Conservation (phyloP, 371 early-diverging fungal species). For the Lichtheimia ornata region DNA sequence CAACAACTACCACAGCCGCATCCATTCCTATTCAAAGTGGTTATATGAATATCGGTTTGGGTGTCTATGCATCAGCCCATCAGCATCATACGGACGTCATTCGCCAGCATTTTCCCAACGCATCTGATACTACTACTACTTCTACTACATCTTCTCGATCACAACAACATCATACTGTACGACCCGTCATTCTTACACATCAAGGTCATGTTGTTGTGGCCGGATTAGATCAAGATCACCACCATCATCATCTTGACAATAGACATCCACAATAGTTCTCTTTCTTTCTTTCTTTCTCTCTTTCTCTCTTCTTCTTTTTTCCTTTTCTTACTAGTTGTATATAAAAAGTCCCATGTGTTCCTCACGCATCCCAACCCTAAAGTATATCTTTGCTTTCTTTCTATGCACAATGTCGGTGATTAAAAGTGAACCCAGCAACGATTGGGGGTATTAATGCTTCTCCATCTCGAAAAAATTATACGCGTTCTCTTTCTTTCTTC, state of each 20-base stretch:
- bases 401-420: too few species aligned
- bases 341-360: not conserved
- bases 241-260: not conserved
- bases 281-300: not conserved
- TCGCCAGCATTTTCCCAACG: slow-evolving; percentile 39
- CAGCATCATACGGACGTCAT: slow-evolving; percentile 55
- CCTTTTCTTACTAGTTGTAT: slow-evolving; percentile 8
- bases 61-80: slow-evolving; percentile 56
- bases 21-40: slow-evolving; percentile 21
- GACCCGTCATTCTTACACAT: slow-evolving; percentile 20
- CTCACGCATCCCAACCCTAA: too few species aligned
- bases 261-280: slow-evolving; percentile 5
- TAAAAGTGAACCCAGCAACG: too few species aligned
- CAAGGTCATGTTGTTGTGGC: slow-evolving; percentile 29
- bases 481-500: slow-evolving; percentile 1
- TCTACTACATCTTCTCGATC: too few species aligned
- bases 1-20: slow-evolving; percentile 6
- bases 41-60: slow-evolving; percentile 49
- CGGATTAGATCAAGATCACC: slow-evolving; percentile 11
- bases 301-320: not conserved
- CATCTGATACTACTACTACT: slow-evolving; percentile 3
- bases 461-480: not conserved
- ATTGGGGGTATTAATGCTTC: too few species aligned
- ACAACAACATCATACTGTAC: slow-evolving; percentile 3
- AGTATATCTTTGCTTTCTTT: too few species aligned